These are phyloP conservation scores for Acanthamoeba healyi DNA, from an alignment of 208 protist species.

Conservation along the genomic window DNA sequence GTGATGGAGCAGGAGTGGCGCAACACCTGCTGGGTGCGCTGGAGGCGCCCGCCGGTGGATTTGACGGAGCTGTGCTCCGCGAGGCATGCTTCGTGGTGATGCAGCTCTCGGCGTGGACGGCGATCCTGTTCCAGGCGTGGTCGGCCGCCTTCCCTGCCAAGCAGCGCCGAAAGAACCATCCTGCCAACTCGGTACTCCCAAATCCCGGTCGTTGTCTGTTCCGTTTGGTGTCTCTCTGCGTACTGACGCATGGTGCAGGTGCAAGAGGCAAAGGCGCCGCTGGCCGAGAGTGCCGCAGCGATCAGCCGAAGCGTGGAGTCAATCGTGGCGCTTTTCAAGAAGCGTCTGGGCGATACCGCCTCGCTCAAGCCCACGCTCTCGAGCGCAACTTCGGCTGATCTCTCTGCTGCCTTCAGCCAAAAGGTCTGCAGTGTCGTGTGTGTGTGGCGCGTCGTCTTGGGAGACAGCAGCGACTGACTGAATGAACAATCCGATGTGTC, in stretches of 20 bases:
- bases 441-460: not conserved
- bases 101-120: not conserved
- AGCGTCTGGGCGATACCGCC: conserved; percentile 4
- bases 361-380: not conserved
- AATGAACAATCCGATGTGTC: not conserved
- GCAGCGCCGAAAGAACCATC: conserved; percentile 52
- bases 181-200: conserved; percentile 9
- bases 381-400: not conserved
- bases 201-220: not conserved
- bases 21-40: not conserved
- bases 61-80: not conserved
- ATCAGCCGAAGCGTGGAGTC: not conserved
- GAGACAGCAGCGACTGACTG: not conserved
- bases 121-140: conserved; percentile 17
- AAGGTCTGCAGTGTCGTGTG: not conserved
- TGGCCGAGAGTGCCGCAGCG: not conserved
- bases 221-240: not conserved
- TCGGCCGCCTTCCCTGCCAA: conserved; percentile 35
- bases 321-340: not conserved
- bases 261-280: not conserved
- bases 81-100: conserved; percentile 22
- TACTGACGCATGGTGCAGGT: not conserved
- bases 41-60: not conserved
- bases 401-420: not conserved
- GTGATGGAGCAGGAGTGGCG: not conserved